Evolutionary conservation across 495 filamentous ascomycete genomes (phyloP).

Genomic region (Podospora pseudocomata): DNA sequence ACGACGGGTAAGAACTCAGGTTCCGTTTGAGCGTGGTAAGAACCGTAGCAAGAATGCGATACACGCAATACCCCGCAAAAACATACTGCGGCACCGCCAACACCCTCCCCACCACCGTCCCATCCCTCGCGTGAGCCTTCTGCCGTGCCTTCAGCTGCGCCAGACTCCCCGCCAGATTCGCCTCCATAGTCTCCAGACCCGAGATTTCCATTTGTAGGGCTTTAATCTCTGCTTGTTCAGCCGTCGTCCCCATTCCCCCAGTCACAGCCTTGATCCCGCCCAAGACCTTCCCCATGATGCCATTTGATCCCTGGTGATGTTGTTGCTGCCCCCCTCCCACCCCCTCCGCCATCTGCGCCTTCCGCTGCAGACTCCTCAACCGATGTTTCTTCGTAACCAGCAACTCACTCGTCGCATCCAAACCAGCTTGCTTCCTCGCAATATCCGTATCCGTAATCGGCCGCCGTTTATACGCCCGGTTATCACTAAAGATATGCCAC

Average conservation of each 20-base stretch:
- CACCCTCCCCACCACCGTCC: conserved; percentile 58
- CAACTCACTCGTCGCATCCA: conserved; percentile 74
- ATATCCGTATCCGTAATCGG: conserved; percentile 67
- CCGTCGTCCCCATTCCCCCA: conserved; percentile 56
- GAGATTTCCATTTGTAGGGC: conserved; percentile 68
- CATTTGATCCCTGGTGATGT: conserved; percentile 28
- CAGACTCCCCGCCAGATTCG: conserved; percentile 59
- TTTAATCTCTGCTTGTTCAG: conserved; percentile 59
- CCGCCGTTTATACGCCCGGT: conserved; percentile 38
- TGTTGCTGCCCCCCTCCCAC: conserved; percentile 1
- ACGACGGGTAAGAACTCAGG: conserved; percentile 38
- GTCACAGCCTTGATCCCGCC: conserved; percentile 48
- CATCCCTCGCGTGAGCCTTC: conserved; percentile 57
- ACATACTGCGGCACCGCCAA: conserved; percentile 55
- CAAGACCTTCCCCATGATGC: conserved; percentile 65
- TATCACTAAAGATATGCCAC: conserved; percentile 73
- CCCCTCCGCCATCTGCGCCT: conserved; percentile 45
- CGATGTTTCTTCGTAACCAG: conserved; percentile 63
- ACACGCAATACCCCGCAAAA: conserved; percentile 73
- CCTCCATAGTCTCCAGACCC: conserved; percentile 73
- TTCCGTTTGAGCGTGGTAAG: conserved; percentile 57
- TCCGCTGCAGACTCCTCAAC: conserved; percentile 61
- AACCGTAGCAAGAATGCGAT: conserved; percentile 65
- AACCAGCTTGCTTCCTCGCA: conserved; percentile 64
- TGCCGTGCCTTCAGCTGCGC: conserved; percentile 54